Base-by-base conservation (phyloP, 306 rosid genomes). In the Mucuna pruriens region DNA sequence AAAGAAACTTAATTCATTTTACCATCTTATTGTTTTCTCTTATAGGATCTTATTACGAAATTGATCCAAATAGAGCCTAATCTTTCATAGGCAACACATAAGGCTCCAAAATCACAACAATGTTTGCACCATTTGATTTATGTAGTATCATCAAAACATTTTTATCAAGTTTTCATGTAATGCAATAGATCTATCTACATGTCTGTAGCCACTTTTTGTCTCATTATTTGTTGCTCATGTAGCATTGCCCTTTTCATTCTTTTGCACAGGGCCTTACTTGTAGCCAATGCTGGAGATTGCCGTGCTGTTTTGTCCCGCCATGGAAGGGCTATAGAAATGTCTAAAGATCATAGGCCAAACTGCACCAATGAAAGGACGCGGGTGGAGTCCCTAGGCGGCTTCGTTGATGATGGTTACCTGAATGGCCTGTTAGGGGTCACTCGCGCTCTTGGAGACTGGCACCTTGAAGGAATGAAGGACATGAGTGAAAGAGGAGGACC, bases 231-330 rank as follows among this genome's bases (percentile, higher is more conserved):
- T 42, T 68, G 38, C 7, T 44, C 17, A 69, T 69, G 19, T 44
- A 12, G 6, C 22, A 23, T 15, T 23, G 38, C 20, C 40, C 9
- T 71, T 34, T 55, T 20, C 23, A 13, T 62, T 69, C 16, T 73
- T 49, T 73, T 81, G 62, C 77, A 71, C 84, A 95, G 99, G 84
- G 89, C 99, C 42, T 86, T 96, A 81, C 94, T 96, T 7, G 98
- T 96, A 57, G 99, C 99, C 65, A 96, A 96, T 78, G 99, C 92
- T 0, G 99, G 99, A 33, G 99, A 96, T 78, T 96, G 99, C 67
- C 87, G 99, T 7, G 99, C 98, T 60, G 92, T 96, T 26, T 52
- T 96, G 86, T 96, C 97, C 9, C 89, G 91, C 10, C 15, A 48
- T 11, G 99, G 97, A 57, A 67, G 22, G 40, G 97, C 91, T 7